Evolutionary conservation across 2,329 filamentous ascomycete genomes (phyloP), one percentile per base, ranked within the genome.

Genomic region (Corniculantispora saksenae): DNA sequence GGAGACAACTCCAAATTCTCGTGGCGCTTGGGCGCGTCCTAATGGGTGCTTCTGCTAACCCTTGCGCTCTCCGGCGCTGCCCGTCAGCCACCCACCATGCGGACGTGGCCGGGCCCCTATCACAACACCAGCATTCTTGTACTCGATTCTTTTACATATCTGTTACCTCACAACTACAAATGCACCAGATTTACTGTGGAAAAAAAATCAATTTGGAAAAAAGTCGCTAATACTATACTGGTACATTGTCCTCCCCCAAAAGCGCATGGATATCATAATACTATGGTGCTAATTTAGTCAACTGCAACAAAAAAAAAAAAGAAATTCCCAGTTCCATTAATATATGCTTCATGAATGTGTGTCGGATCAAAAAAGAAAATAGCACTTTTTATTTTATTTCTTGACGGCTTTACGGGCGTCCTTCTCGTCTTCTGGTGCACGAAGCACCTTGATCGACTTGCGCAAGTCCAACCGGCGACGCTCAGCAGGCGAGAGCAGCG

Each of bases 391-490:
- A n/a, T 19, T 19, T 38, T 35, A 43, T 7, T 43, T 43, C 32
- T 27, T 55, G 3, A 9, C 51, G 29, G 2, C 19, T n/a, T 5
- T 5, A 35, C 51, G 45, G n/a, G 19, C 27, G 8, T 35, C 40
- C 50, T 4, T 23, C 54, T 57, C 38, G 10, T 45, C 56, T 21
- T 48, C 64, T 43, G 66, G 68, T 57, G 74, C 73, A n/a, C 71
- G 71, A 38, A 80, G 68, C 63, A 77, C 71, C 60, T 72, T 73
- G 60, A 80, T 80, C 25, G 74, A 75, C 48, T 73, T 74, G 69
- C 76, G 75, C 55, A 81, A 67, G 27, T 75, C 73, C 40, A 75
- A 73, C 25, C 76, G 71, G 66, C 76, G 71, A 67, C 72, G 74
- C 60, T 81, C 77, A 19, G 72, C 71, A 48, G 70, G 73, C 4